Evolutionary conservation across 2,329 filamentous ascomycete species (phyloP), one percentile per base, ranked within the genome.

Genomic region (Chrysosporium keratinophilum): DNA sequence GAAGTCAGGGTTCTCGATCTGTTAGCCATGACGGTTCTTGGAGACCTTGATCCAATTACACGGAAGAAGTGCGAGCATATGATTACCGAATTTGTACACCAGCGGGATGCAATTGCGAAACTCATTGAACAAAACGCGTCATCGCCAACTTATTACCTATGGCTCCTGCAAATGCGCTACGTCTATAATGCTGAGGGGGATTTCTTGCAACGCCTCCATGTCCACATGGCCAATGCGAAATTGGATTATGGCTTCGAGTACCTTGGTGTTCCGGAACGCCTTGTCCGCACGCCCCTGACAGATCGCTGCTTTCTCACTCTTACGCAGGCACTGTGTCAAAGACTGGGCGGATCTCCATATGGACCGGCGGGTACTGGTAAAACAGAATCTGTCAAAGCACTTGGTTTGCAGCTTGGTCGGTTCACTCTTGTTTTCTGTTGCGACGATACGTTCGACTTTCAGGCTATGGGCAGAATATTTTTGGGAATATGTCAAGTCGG

Each of bases 351-450:
- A 52, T 98, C 94, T 47, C 93, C 93, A 0, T 98, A 98, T 64
- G 93, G 93, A 50, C 93, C 93, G 60, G 93, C 93, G 56, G 93
- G 93, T 76, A 99, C 93, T 43, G 93, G 93, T 69, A 99, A 99
- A 73, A 99, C 93, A 0, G 93, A 99, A 68, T 98, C 93, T 1
- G 93, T 99, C 68, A 99, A 99, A 72, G 93, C 93, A 17, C 79
- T 99, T 23, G 94, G 93, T 76, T 80, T 98, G 3, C 90, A 98
- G 69, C 83, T 99, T 52, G 94, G 93, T 67, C 84, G 94, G 56
- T 99, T 98, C 69, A 98, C 94, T 1, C 81, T 99, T 23, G 94
- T 99, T 28, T 98, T 99, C 76, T 98, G 94, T 70, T 99, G 93
- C 74, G 93, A 99, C 67, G 93, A 98, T 71, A 98, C 93, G 0